Percentiles rank a stretch among this genome's conserved stretches.
Evolutionary conservation across 2,329 filamentous ascomycete genomes (phyloP).

Genomic region (Trichoderma hamatum): DNA sequence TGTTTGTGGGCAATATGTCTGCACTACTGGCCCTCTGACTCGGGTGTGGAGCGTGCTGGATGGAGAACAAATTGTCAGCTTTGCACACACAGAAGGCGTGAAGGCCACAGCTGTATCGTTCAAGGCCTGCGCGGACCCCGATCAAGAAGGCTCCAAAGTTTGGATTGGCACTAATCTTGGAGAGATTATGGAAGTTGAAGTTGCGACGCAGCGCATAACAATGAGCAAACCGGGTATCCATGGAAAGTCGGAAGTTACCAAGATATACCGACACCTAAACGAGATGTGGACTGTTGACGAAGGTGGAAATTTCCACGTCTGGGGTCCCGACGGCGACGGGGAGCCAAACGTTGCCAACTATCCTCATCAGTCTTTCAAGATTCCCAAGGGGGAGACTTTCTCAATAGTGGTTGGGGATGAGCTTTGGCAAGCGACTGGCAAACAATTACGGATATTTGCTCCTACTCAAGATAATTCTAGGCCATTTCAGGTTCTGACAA

Average conservation of each 20-base stretch:
- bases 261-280: conserved; percentile 82
- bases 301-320: conserved; percentile 81
- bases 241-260: conserved; percentile 75
- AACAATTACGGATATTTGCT: conserved; percentile 81
- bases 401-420: conserved; percentile 84
- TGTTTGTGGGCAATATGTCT: conserved; percentile 84
- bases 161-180: conserved; percentile 92
- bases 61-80: conserved; percentile 77
- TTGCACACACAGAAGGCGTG: conserved; percentile 81
- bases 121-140: conserved; percentile 75
- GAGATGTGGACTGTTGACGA: conserved; percentile 96
- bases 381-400: conserved; percentile 81
- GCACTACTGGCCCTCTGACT: conserved; percentile 83
- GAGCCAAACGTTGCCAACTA: conserved; percentile 74
- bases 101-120: conserved; percentile 83
- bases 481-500: conserved; percentile 74
- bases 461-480: conserved; percentile 69
- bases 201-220: conserved; percentile 71
- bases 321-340: conserved; percentile 74
- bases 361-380: conserved; percentile 72
- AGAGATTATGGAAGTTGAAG: conserved; percentile 87
- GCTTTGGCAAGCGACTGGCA: conserved; percentile 86
- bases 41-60: conserved; percentile 84
- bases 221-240: conserved; percentile 73
- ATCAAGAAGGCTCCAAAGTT: conserved; percentile 77